phyloP scores from a whole-genome alignment of 768 basidiomycete species.

The Leccinellum rugosiceps region DNA sequence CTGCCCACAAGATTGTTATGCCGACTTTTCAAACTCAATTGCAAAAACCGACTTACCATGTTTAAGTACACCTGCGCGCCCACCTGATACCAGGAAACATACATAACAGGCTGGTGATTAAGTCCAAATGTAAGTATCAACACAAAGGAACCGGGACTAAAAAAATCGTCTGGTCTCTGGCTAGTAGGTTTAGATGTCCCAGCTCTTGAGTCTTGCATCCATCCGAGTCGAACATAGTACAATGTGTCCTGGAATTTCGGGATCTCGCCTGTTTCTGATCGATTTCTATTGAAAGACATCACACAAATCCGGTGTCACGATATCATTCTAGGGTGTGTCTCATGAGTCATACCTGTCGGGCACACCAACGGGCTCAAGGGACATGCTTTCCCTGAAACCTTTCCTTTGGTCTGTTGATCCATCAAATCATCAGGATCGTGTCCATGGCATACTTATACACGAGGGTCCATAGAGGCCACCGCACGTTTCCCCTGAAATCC shows the following conservation, averaged over 20 bases:
- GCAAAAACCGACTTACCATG: not conserved
- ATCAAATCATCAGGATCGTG: not conserved
- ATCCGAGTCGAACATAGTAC: not conserved
- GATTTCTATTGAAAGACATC: not conserved
- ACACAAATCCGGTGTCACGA: not conserved
- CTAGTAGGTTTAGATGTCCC: too few relatives aligned
- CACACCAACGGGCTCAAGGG: not conserved
- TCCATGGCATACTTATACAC: slow-evolving; percentile 15
- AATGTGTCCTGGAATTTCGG: not conserved
- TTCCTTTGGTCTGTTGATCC: slow-evolving; percentile 1
- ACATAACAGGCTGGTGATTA: not conserved
- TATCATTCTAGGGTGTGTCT: not conserved
- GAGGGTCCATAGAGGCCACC: not conserved
- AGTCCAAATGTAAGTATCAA: not conserved
- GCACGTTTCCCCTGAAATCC: not conserved
- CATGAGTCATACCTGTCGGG: not conserved
- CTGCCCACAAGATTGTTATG: too few relatives aligned
- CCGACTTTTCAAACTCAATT: not conserved
- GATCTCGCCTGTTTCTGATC: not conserved
- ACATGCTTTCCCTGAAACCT: not conserved
- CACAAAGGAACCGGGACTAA: not conserved
- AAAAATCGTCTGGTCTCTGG: too few relatives aligned
- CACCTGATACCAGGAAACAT: not conserved
- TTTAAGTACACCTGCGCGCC: too few relatives aligned
- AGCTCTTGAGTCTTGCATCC: not conserved